A percentile compares a stretch with the other conserved stretches of the same genome.
Conservation (phyloP, 768 basidiomycete species). For the Suillus lakei region DNA sequence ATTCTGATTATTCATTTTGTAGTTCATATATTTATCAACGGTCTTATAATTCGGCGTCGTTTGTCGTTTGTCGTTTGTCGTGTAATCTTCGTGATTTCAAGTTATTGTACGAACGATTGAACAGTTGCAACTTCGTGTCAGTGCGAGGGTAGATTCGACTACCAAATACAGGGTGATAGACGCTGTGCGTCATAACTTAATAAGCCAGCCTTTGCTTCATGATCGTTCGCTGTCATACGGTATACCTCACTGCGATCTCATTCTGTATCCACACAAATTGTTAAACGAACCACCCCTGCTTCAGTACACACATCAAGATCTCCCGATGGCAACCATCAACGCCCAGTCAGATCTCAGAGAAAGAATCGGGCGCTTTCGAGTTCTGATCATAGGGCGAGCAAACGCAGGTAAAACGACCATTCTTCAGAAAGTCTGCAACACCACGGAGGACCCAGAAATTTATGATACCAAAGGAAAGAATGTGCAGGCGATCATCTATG, state of each 20-base stretch:
- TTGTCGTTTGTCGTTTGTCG: too few species aligned
- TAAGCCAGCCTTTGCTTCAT: background rate
- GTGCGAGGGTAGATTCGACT: too few species aligned
- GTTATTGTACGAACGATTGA: too few species aligned
- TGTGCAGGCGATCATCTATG: background rate
- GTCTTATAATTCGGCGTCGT: too few species aligned
- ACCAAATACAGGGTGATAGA: background rate
- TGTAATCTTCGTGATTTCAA: too few species aligned
- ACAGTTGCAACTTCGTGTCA: too few species aligned
- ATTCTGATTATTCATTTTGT: too few species aligned
- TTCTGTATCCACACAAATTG: background rate
- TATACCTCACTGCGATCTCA: background rate
- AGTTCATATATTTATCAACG: too few species aligned
- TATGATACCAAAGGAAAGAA: background rate
- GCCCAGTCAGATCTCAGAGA: background rate
- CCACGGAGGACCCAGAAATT: background rate
- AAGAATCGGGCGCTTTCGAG: background rate
- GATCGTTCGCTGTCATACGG: background rate
- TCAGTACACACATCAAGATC: background rate
- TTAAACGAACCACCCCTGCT: background rate
- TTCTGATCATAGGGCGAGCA: background rate
- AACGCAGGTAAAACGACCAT: background rate
- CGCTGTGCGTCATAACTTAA: background rate
- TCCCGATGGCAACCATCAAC: background rate
- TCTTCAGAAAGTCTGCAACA: background rate